Evolutionary conservation across 495 filamentous ascomycete genomes (phyloP).

Genomic region (Neurospora sp.): DNA sequence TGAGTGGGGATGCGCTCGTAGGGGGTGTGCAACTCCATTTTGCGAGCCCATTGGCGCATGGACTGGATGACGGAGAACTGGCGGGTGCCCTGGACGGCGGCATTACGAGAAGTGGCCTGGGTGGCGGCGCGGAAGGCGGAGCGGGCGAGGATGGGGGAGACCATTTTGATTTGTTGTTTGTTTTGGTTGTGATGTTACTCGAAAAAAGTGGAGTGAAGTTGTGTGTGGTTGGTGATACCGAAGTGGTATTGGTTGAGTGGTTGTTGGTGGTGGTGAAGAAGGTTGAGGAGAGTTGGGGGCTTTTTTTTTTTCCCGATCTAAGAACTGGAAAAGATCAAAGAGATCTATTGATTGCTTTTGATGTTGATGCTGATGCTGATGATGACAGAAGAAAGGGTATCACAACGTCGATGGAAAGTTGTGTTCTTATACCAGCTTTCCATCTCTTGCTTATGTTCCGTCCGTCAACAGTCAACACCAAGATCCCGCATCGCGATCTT

Average conservation of each 20-base stretch:
- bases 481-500: neutral
- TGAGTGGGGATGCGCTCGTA: constrained; percentile 23
- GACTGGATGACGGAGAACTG: constrained; percentile 19
- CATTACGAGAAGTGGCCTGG: neutral
- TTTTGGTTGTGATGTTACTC: neutral
- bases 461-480: neutral
- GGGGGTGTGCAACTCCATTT: constrained; percentile 22
- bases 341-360: constrained; percentile 3
- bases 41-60: constrained; percentile 19
- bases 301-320: too few species aligned
- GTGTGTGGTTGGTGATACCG: neutral
- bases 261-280: constrained; percentile 4
- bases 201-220: neutral
- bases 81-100: constrained; percentile 2
- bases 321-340: neutral
- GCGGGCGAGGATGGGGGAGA: constrained; percentile 17
- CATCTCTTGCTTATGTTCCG: neutral
- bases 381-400: neutral
- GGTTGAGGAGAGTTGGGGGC: neutral
- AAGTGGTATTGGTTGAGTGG: neutral
- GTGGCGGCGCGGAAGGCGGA: constrained; percentile 15
- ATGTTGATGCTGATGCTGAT: constrained; percentile 2
- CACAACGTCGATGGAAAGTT: neutral
- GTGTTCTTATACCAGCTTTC: constrained; percentile 7
- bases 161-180: constrained; percentile 7